Percentiles rank a stretch among this genome's conserved stretches.
Conservation (phyloP, 169 alveolate genomes). For the Eimeria falciformis region DNA sequence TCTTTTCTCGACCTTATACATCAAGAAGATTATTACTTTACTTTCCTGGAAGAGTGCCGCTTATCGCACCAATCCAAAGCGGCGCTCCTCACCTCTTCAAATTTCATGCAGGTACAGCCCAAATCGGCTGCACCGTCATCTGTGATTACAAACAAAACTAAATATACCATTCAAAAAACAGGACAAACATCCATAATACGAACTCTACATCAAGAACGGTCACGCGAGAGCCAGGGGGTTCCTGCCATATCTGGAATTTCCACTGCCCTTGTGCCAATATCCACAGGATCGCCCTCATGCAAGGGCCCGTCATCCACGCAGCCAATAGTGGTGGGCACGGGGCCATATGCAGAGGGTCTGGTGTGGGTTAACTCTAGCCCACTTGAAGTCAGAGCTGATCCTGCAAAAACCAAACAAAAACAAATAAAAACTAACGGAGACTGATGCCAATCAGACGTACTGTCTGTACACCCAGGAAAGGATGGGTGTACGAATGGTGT, state of each 20-base stretch:
- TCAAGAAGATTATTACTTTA: too few species aligned
- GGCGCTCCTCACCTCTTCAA: too few species aligned
- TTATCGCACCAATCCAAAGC: too few species aligned
- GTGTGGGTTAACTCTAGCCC: constrained; percentile 3
- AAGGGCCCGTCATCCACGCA: constrained; percentile 2
- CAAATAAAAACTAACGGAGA: too few species aligned
- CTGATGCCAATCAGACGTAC: too few species aligned
- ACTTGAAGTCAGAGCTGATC: background rate
- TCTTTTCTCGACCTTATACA: too few species aligned
- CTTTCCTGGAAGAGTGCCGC: too few species aligned
- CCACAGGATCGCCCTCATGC: background rate
- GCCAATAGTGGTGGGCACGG: constrained; percentile 43
- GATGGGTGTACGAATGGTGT: too few species aligned
- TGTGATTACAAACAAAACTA: background rate
- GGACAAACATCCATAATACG: background rate
- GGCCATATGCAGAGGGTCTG: constrained; percentile 4
- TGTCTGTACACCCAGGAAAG: too few species aligned
- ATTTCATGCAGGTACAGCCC: too few species aligned
- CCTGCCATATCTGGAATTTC: background rate
- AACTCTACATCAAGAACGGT: background rate
- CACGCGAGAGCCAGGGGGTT: constrained; percentile 36
- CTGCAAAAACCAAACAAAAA: background rate
- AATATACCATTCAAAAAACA: background rate
- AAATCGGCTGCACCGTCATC: background rate
- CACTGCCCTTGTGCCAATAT: background rate